Evolutionary conservation across 495 filamentous ascomycete species (phyloP).

Genomic region (Neurospora sp.): DNA sequence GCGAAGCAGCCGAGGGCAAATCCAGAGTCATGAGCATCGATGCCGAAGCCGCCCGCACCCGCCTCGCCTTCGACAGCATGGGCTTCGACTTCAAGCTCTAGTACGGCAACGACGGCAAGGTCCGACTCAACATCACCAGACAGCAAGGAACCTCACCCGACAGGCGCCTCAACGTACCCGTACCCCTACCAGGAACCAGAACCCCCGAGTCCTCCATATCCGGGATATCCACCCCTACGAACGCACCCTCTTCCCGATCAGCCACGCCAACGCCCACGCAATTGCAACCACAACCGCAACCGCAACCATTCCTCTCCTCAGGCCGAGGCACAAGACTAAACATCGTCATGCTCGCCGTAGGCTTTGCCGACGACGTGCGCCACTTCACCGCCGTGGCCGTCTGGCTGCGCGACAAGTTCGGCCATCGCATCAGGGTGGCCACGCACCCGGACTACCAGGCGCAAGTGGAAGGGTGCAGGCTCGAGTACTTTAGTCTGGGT

Average conservation of each 20-base stretch:
- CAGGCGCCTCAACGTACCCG: background rate
- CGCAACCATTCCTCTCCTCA: background rate
- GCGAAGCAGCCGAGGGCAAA: background rate
- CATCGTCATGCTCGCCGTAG: slow-evolving; percentile 55
- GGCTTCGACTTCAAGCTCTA: background rate
- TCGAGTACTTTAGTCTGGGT: slow-evolving; percentile 55
- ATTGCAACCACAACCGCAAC: background rate
- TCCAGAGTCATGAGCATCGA: background rate
- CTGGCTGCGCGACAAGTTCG: slow-evolving; percentile 33
- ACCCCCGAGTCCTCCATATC: background rate
- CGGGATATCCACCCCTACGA: background rate
- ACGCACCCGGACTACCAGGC: slow-evolving; percentile 52
- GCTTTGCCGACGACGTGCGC: slow-evolving; percentile 52
- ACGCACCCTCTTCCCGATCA: background rate
- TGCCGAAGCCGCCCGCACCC: background rate
- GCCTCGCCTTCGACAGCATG: background rate
- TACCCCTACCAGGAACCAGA: background rate
- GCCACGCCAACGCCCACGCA: background rate
- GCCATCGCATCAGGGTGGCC: slow-evolving; percentile 53
- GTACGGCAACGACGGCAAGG: background rate
- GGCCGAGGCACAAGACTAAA: slow-evolving; percentile 29
- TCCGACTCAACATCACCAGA: background rate
- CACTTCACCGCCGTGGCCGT: slow-evolving; percentile 49
- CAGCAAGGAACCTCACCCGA: background rate
- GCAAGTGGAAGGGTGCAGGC: slow-evolving; percentile 42